phyloP scores from a whole-genome alignment of 768 basidiomycete genomes.

The Tulasnella sp. region DNA sequence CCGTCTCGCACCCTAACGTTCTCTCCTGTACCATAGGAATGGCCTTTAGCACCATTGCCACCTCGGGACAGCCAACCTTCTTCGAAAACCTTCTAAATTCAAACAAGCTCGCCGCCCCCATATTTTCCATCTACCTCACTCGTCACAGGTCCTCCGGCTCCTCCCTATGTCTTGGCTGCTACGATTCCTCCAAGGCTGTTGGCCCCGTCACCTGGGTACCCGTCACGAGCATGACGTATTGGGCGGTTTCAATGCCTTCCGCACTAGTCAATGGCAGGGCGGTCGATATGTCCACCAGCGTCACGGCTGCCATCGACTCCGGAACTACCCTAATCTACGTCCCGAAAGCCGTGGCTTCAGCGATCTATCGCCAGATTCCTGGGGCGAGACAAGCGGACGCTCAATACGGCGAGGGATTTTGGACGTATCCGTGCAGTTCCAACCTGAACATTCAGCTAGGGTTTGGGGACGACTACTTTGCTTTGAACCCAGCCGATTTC shows the following conservation, averaged over 20 bases:
- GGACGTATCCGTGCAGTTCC: conserved; percentile 52
- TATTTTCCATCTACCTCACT: conserved; percentile 62
- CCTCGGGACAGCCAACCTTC: conserved; percentile 49
- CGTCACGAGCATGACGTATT: conserved; percentile 50
- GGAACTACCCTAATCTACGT: conserved; percentile 65
- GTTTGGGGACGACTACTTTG: conserved; percentile 46
- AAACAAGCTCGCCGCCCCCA: conserved; percentile 44
- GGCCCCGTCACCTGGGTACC: conserved; percentile 43
- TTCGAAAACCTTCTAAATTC: conserved; percentile 58
- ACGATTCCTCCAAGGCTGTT: conserved; percentile 41
- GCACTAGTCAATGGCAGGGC: conserved; percentile 40
- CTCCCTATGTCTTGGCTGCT: conserved; percentile 50
- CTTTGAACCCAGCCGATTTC: conserved; percentile 51
- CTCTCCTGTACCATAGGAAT: conserved; percentile 41
- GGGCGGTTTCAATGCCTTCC: conserved; percentile 53
- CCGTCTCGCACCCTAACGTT: background rate
- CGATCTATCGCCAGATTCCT: conserved; percentile 44
- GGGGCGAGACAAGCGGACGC: conserved; percentile 4
- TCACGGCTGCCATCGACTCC: conserved; percentile 57
- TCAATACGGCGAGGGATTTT: conserved; percentile 44
- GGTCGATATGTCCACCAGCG: conserved; percentile 30
- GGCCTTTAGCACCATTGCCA: conserved; percentile 57
- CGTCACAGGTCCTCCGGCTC: conserved; percentile 45
- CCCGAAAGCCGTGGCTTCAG: conserved; percentile 43
- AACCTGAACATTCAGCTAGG: conserved; percentile 43